phyloP scores from a whole-genome alignment of 176 grass and related monocot species.

The Leersia perrieri region DNA sequence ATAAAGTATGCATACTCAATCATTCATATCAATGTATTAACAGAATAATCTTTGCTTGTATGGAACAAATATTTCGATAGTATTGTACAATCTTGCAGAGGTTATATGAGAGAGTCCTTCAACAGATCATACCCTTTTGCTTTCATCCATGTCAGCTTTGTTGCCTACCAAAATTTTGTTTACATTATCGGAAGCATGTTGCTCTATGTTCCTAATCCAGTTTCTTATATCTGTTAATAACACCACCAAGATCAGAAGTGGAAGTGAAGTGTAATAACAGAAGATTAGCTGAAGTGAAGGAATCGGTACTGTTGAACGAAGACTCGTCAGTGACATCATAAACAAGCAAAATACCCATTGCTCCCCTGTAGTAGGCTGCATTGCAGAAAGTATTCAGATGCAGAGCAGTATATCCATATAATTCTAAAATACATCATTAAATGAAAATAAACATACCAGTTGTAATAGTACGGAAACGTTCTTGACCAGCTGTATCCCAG shows the following conservation, averaged over 20 bases:
- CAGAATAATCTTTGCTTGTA: not conserved
- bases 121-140: constrained; percentile 50
- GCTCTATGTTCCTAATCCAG: constrained; percentile 58
- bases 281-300: not conserved
- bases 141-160: constrained; percentile 72
- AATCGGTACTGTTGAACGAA: constrained; percentile 42
- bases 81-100: not conserved
- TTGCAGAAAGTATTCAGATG: not conserved
- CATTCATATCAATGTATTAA: not conserved
- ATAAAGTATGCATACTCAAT: not conserved
- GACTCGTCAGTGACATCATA: constrained; percentile 59
- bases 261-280: not conserved
- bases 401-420: not conserved
- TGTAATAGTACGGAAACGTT: constrained; percentile 56
- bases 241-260: constrained; percentile 11
- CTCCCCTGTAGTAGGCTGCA: constrained; percentile 55
- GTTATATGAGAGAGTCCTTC: not conserved
- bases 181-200: constrained; percentile 62
- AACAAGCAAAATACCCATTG: constrained; percentile 60
- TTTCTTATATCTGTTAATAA: constrained; percentile 44
- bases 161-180: constrained; percentile 69
- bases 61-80: not conserved
- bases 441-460: constrained; percentile 38
- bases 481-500: constrained; percentile 63
- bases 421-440: not conserved